A percentile compares a stretch with the other conserved stretches of the same genome.
These are phyloP conservation scores for Xylariaceae sp. DNA, from an alignment of 2,329 filamentous ascomycete genomes.

Conservation along the genomic window DNA sequence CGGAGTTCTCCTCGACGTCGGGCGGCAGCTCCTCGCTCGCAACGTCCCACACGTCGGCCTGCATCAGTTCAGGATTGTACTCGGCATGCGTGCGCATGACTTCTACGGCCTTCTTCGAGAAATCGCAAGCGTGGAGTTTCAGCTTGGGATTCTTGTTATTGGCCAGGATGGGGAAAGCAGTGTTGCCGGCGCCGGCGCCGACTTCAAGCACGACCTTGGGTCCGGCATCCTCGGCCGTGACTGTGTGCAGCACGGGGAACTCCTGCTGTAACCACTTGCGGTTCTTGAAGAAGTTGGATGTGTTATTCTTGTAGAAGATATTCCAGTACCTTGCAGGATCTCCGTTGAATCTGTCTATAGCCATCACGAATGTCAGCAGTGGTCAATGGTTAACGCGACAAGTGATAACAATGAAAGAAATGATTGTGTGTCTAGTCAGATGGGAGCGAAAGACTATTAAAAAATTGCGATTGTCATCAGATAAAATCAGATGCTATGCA, in stretches of 20 bases:
- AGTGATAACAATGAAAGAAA: background rate
- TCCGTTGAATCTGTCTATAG: constrained; percentile 71
- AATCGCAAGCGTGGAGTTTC: constrained; percentile 90
- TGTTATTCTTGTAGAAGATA: constrained; percentile 96
- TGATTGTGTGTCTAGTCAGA: constrained; percentile 46
- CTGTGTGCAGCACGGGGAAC: constrained; percentile 77
- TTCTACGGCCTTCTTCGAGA: constrained; percentile 90
- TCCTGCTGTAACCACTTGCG: constrained; percentile 96
- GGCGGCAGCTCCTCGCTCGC: constrained; percentile 69
- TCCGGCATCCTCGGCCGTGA: constrained; percentile 66
- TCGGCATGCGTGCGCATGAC: constrained; percentile 77
- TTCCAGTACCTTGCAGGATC: constrained; percentile 98
- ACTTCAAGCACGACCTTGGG: constrained; percentile 75
- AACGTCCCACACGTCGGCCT: constrained; percentile 93
- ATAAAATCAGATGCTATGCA: constrained; percentile 65
- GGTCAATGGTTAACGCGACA: background rate
- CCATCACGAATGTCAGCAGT: constrained; percentile 14
- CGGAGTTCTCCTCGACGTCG: constrained; percentile 67
- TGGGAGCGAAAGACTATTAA: constrained; percentile 66
- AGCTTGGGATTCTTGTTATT: constrained; percentile 78
- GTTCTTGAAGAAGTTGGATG: constrained; percentile 97
- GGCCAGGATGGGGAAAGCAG: constrained; percentile 82
- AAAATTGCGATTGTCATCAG: constrained; percentile 55
- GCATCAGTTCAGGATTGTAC: constrained; percentile 67
- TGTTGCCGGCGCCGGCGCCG: constrained; percentile 93